Evolutionary conservation across 176 grass and related monocot species (phyloP).

Genomic region (Zea luxurians): DNA sequence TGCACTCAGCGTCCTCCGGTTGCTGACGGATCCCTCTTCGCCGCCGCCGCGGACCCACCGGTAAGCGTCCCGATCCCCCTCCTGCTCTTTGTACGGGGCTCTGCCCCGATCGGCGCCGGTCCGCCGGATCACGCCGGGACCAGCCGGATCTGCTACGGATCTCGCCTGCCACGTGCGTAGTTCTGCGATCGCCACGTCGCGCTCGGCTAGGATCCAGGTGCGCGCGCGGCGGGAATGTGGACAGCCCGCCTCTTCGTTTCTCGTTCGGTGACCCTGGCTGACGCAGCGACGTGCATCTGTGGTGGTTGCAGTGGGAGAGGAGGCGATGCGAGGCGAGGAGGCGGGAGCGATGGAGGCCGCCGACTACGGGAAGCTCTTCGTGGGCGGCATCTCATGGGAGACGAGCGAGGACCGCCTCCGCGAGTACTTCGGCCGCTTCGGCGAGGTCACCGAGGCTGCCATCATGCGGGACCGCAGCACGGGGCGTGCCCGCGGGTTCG

Average conservation of each 20-base stretch:
- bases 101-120: conserved; percentile 14
- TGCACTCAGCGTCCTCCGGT: background rate
- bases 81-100: background rate
- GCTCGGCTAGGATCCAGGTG: conserved; percentile 45
- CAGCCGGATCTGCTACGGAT: conserved; percentile 50
- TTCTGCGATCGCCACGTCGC: conserved; percentile 38
- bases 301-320: conserved; percentile 31
- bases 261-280: background rate
- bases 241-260: too few species aligned
- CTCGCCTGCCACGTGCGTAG: conserved; percentile 19
- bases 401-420: conserved; percentile 88
- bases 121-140: conserved; percentile 6
- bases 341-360: conserved; percentile 60
- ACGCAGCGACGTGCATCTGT: conserved; percentile 14
- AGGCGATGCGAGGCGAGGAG: conserved; percentile 10
- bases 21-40: conserved; percentile 24
- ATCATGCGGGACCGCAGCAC: conserved; percentile 93
- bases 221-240: conserved; percentile 25
- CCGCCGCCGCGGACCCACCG: conserved; percentile 16
- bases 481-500: conserved; percentile 88
- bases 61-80: conserved; percentile 35
- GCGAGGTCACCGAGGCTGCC: conserved; percentile 84
- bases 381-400: conserved; percentile 97
- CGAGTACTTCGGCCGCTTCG: conserved; percentile 80
- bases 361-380: conserved; percentile 90